Conservation (phyloP, 2,329 filamentous ascomycete genomes). For the Ceratocystis colombiana region DNA sequence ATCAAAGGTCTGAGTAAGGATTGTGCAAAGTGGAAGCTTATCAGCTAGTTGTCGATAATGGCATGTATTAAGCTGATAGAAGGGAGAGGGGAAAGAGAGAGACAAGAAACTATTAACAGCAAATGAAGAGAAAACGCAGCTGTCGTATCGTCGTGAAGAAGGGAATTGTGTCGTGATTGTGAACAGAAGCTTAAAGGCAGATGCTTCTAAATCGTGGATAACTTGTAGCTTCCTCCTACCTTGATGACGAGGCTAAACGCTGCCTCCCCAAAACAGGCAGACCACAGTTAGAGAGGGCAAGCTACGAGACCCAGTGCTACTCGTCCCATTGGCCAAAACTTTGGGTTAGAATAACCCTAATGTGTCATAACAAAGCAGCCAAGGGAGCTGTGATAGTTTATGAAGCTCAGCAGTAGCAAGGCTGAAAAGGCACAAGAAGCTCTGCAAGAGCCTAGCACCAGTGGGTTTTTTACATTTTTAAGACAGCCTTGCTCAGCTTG, state of each 20-base stretch:
- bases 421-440: not conserved
- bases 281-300: constrained; percentile 8
- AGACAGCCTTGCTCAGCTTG: not conserved
- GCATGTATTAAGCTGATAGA: constrained; percentile 8
- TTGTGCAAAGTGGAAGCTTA: constrained; percentile 18
- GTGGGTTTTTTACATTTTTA: not conserved
- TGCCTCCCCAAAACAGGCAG: constrained; percentile 35
- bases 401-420: not conserved
- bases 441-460: not conserved
- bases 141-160: not conserved
- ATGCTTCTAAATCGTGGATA: not conserved
- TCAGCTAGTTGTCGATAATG: constrained; percentile 1
- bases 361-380: too few species aligned
- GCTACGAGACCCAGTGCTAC: not conserved
- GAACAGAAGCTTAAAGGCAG: constrained; percentile 15
- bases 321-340: not conserved
- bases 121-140: not conserved
- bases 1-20: constrained; percentile 28
- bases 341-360: not conserved
- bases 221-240: constrained; percentile 29
- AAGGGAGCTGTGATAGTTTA: too few species aligned
- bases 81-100: not conserved
- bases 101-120: constrained; percentile 4
- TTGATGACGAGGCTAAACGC: constrained; percentile 48
- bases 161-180: constrained; percentile 27